phyloP scores from a whole-genome alignment of 352 stramenopile genomes.

The Peronospora belbahrii region DNA sequence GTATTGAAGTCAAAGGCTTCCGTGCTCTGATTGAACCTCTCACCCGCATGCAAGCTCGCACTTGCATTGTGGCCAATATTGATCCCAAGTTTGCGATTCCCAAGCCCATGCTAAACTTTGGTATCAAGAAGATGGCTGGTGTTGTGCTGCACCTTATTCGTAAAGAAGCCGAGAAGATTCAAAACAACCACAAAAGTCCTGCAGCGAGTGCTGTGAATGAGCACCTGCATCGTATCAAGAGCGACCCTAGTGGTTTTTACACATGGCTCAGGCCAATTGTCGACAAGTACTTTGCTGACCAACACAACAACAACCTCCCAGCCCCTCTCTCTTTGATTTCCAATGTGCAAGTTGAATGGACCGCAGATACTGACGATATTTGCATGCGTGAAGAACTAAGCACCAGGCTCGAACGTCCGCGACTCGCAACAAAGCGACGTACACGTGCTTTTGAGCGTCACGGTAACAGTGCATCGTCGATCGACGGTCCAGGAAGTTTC shows the following conservation, averaged over 20 bases:
- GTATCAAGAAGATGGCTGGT: slow-evolving; percentile 76
- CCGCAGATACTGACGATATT: slow-evolving; percentile 1
- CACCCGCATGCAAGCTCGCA: slow-evolving; percentile 49
- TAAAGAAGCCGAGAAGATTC: slow-evolving; percentile 74
- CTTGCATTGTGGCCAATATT: slow-evolving; percentile 73
- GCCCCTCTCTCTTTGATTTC: slow-evolving; percentile 21
- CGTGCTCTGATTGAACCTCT: slow-evolving; percentile 70
- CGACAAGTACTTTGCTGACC: slow-evolving; percentile 56
- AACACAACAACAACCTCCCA: slow-evolving; percentile 27
- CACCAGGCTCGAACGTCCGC: slow-evolving; percentile 15
- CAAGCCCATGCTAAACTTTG: slow-evolving; percentile 66
- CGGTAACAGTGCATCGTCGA: slow-evolving; percentile 1
- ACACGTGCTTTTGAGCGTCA: slow-evolving; percentile 30
- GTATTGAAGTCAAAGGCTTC: slow-evolving; percentile 67
- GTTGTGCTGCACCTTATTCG: slow-evolving; percentile 69
- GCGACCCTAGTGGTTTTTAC: slow-evolving; percentile 72
- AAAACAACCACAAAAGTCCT: slow-evolving; percentile 40
- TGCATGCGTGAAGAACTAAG: slow-evolving; percentile 5
- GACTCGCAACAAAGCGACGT: slow-evolving; percentile 11
- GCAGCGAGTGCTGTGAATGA: slow-evolving; percentile 30
- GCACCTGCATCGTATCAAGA: slow-evolving; percentile 50
- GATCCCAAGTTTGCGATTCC: slow-evolving; percentile 73
- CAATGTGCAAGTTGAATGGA: slow-evolving; percentile 4
- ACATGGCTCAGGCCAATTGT: slow-evolving; percentile 57
- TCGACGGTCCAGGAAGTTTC: not conserved